A percentile compares a stretch with the other conserved stretches of the same genome.
These are phyloP conservation scores for Arthrobotrys sphaeroides DNA, from an alignment of 2,329 filamentous ascomycete genomes.

Conservation along the genomic window DNA sequence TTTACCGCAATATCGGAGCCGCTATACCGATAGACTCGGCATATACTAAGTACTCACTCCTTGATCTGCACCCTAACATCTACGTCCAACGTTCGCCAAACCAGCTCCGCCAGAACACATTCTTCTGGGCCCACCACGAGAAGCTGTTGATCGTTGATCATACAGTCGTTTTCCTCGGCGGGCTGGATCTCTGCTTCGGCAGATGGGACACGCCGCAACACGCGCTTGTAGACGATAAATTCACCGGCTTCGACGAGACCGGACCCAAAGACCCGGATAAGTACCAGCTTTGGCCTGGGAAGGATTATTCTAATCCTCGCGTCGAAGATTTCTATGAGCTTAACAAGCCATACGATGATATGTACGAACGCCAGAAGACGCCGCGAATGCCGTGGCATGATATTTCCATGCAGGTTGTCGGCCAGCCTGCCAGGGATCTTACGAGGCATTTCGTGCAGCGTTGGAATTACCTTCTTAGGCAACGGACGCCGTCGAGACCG, in stretches of 20 bases:
- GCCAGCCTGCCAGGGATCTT: slow-evolving; percentile 90
- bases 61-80: slow-evolving; percentile 94
- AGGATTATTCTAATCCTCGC: slow-evolving; percentile 96
- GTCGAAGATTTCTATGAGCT: slow-evolving; percentile 94
- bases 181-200: slow-evolving; percentile 95
- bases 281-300: slow-evolving; percentile 95
- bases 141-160: slow-evolving; percentile 98
- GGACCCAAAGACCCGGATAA: slow-evolving; percentile 86
- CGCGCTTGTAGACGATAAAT: slow-evolving; percentile 87
- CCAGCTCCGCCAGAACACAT: slow-evolving; percentile 98
- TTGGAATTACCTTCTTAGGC: slow-evolving; percentile 96
- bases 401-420: slow-evolving; percentile 96
- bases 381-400: slow-evolving; percentile 99
- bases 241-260: slow-evolving; percentile 87
- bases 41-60: slow-evolving; percentile 94
- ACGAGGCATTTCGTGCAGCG: slow-evolving; percentile 96
- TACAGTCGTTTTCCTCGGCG: slow-evolving; percentile 92
- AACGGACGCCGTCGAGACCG: slow-evolving; percentile 89
- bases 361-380: slow-evolving; percentile 90
- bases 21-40: slow-evolving; percentile 98
- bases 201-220: slow-evolving; percentile 98
- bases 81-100: slow-evolving; percentile 97
- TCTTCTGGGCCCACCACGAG: slow-evolving; percentile 99
- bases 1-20: slow-evolving; percentile 97
- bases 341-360: slow-evolving; percentile 95